These are phyloP conservation scores for Stachybotrys chartarum DNA, from an alignment of 2,329 filamentous ascomycete species.

Conservation along the genomic window DNA sequence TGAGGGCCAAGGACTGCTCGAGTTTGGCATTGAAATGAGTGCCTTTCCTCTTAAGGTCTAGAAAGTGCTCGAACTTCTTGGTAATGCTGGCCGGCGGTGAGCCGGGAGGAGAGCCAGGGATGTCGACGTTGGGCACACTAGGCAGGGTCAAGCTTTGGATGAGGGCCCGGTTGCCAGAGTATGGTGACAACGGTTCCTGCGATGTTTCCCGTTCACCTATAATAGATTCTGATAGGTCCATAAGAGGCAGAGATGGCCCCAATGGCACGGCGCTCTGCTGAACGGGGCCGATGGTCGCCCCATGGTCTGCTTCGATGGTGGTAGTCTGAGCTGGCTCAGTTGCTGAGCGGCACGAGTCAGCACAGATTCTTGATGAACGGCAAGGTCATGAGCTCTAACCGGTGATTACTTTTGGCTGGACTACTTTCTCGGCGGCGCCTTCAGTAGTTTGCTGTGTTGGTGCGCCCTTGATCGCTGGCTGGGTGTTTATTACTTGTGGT, in stretches of 20 bases:
- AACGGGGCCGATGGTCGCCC: slow-evolving; percentile 17
- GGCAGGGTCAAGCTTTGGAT: slow-evolving; percentile 70
- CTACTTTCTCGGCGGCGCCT: no score
- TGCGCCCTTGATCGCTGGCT: no score
- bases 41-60: slow-evolving; percentile 68
- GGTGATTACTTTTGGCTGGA: no score
- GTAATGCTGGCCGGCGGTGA: slow-evolving; percentile 46
- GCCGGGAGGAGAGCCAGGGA: slow-evolving; percentile 65
- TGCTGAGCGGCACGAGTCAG: neutral
- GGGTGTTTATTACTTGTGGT: no score
- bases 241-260: slow-evolving; percentile 30
- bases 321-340: slow-evolving; percentile 1
- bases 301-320: slow-evolving; percentile 4
- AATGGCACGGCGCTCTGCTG: slow-evolving; percentile 23
- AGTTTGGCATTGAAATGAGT: slow-evolving; percentile 74
- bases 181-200: slow-evolving; percentile 50
- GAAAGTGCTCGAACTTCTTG: slow-evolving; percentile 66
- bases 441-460: no score
- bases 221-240: slow-evolving; percentile 12
- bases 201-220: slow-evolving; percentile 11
- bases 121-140: slow-evolving; percentile 61
- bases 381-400: neutral
- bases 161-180: slow-evolving; percentile 55
- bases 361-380: neutral
- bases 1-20: slow-evolving; percentile 56